These are phyloP conservation scores for Chalciporus sphaerocephalus DNA, from an alignment of 768 basidiomycete genomes.

Conservation along the genomic window DNA sequence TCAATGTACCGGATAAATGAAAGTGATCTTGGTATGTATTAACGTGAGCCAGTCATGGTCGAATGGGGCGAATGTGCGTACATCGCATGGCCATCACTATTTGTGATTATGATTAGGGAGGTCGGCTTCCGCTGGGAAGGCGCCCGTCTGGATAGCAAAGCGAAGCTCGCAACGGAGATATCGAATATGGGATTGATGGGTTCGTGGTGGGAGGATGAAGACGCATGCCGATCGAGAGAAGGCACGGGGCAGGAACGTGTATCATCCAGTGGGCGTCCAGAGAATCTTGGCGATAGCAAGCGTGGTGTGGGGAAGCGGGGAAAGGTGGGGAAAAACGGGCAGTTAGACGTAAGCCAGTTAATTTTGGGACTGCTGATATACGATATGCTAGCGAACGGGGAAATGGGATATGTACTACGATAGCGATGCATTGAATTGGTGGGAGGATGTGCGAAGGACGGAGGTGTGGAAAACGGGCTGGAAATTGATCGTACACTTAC, in stretches of 20 bases:
- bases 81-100: slow-evolving; percentile 3
- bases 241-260: slow-evolving; percentile 7
- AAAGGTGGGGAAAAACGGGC: slow-evolving; percentile 15
- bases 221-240: slow-evolving; percentile 11
- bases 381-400: slow-evolving; percentile 4
- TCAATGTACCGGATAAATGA: slow-evolving; percentile 1
- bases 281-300: not conserved
- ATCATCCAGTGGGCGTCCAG: not conserved
- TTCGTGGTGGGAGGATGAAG: slow-evolving; percentile 24
- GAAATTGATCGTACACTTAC: not conserved
- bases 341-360: slow-evolving; percentile 6
- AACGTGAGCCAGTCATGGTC: not conserved
- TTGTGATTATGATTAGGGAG: not conserved
- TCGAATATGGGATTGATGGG: slow-evolving; percentile 19
- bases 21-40: not conserved
- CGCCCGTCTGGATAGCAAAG: slow-evolving; percentile 7
- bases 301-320: slow-evolving; percentile 24
- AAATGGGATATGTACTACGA: slow-evolving; percentile 1
- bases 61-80: not conserved
- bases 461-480: not conserved
- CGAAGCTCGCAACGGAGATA: slow-evolving; percentile 14
- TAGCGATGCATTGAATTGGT: not conserved
- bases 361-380: slow-evolving; percentile 5
- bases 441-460: slow-evolving; percentile 2
- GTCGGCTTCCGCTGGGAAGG: slow-evolving; percentile 11